A percentile compares a stretch with the other conserved stretches of the same genome.
phyloP scores from a whole-genome alignment of 768 basidiomycete species.

The Paxillus involutus region DNA sequence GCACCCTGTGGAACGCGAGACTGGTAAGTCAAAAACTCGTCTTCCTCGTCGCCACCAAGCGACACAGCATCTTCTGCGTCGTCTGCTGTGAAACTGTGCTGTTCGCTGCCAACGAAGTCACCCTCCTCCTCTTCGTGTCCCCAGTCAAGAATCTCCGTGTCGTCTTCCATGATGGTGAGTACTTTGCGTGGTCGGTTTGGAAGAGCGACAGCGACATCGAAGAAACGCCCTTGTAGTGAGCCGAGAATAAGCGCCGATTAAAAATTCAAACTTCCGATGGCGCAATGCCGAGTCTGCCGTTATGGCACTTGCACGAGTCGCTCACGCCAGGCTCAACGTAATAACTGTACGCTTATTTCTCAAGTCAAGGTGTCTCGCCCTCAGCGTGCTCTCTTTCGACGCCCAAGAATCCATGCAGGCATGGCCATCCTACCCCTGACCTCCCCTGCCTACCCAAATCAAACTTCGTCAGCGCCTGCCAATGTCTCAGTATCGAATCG shows the following conservation, averaged over 20 bases:
- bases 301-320: neutral
- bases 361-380: conserved; percentile 14
- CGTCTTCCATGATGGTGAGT: conserved; percentile 54
- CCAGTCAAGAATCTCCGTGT: conserved; percentile 74
- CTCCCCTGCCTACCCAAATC: conserved; percentile 23
- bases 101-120: conserved; percentile 46
- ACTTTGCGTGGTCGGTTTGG: conserved; percentile 13
- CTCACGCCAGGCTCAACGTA: neutral
- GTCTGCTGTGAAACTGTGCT: conserved; percentile 29
- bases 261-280: conserved; percentile 5
- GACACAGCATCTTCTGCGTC: conserved; percentile 66
- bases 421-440: conserved; percentile 36
- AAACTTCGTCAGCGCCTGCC: conserved; percentile 11
- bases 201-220: conserved; percentile 13
- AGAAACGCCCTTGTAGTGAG: neutral
- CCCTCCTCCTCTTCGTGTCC: conserved; percentile 48
- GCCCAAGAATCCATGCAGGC: conserved; percentile 16
- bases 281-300: neutral
- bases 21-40: conserved; percentile 52
- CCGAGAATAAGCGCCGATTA: conserved; percentile 8
- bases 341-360: neutral
- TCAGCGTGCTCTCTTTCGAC: conserved; percentile 13
- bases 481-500: conserved; percentile 43
- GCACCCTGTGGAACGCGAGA: conserved; percentile 32
- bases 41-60: conserved; percentile 71